Evolutionary conservation across 345 rosid species (phyloP).

Genomic region (Turritis glabra): DNA sequence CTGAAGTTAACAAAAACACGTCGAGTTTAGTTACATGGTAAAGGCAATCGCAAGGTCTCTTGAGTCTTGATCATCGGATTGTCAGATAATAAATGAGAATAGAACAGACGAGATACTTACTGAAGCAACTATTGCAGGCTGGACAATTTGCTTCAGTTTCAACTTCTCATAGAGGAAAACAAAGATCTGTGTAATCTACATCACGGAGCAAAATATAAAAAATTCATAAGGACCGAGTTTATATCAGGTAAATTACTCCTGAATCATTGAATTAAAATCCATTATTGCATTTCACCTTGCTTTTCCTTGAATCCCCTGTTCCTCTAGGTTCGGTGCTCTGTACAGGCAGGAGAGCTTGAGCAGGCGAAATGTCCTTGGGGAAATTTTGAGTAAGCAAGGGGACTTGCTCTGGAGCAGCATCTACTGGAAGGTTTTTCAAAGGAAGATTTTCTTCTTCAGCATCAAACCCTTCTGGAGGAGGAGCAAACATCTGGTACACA

Average conservation of each 20-base stretch:
- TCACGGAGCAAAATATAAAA: constrained; percentile 24
- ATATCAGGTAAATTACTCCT: constrained; percentile 1
- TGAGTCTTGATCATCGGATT: not conserved
- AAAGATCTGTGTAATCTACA: constrained; percentile 62
- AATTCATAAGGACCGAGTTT: constrained; percentile 8
- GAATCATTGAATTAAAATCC: not conserved
- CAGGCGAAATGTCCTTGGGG: constrained; percentile 45
- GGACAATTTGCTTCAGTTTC: constrained; percentile 95
- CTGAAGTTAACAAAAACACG: constrained; percentile 46
- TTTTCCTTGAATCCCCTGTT: constrained; percentile 43
- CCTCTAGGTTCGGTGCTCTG: constrained; percentile 41
- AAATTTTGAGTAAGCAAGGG: constrained; percentile 59
- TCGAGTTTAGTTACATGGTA: constrained; percentile 19
- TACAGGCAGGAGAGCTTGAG: constrained; percentile 57
- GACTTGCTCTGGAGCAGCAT: constrained; percentile 54
- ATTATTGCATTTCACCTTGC: constrained; percentile 55
- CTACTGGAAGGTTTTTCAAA: constrained; percentile 52
- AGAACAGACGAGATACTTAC: constrained; percentile 50
- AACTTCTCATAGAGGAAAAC: constrained; percentile 68
- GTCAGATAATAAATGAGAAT: not conserved
- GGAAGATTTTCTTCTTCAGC: constrained; percentile 56
- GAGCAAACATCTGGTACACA: constrained; percentile 88
- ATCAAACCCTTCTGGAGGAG: constrained; percentile 94
- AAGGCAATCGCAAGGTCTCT: constrained; percentile 7
- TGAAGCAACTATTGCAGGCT: constrained; percentile 93